Conservation (phyloP, 129 eudicot species). For the Arctium minus region DNA sequence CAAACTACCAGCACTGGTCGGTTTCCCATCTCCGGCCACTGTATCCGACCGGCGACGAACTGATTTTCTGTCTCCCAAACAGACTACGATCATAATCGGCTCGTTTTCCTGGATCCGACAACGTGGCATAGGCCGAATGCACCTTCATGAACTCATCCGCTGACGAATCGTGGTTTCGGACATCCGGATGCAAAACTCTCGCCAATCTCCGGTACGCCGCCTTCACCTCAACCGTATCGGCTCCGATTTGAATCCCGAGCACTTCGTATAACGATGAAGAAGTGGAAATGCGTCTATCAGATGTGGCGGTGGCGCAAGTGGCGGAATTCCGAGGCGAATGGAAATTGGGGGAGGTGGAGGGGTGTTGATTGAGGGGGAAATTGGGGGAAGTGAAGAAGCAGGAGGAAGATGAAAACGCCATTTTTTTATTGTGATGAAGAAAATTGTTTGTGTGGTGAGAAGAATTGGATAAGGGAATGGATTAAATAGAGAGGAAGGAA, state of each 20-base stretch:
- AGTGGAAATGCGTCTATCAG: not conserved
- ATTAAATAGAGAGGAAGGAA: not conserved
- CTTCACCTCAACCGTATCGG: conserved; percentile 36
- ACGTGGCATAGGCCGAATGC: conserved; percentile 33
- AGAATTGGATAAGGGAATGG: conserved; percentile 10
- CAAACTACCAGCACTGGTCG: conserved; percentile 46
- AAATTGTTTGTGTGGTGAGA: conserved; percentile 1
- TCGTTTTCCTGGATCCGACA: conserved; percentile 36
- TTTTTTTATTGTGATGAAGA: not conserved
- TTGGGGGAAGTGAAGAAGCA: conserved; percentile 24
- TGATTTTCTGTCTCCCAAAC: conserved; percentile 15
- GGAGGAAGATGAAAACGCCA: conserved; percentile 16
- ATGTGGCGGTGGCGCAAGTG: not conserved
- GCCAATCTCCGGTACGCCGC: conserved; percentile 44
- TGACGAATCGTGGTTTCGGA: conserved; percentile 25
- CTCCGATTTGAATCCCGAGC: conserved; percentile 37
- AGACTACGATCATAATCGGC: conserved; percentile 31
- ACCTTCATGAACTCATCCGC: conserved; percentile 35
- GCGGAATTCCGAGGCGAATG: conserved; percentile 6
- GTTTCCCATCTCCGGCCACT: conserved; percentile 45
- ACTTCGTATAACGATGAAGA: conserved; percentile 24
- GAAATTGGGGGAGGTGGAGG: not conserved
- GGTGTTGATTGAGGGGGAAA: conserved; percentile 18
- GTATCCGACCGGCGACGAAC: conserved; percentile 28
- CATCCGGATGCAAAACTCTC: conserved; percentile 43